These are phyloP conservation scores for Vigna nakashimae DNA, from an alignment of 306 rosid genomes.

Conservation along the genomic window DNA sequence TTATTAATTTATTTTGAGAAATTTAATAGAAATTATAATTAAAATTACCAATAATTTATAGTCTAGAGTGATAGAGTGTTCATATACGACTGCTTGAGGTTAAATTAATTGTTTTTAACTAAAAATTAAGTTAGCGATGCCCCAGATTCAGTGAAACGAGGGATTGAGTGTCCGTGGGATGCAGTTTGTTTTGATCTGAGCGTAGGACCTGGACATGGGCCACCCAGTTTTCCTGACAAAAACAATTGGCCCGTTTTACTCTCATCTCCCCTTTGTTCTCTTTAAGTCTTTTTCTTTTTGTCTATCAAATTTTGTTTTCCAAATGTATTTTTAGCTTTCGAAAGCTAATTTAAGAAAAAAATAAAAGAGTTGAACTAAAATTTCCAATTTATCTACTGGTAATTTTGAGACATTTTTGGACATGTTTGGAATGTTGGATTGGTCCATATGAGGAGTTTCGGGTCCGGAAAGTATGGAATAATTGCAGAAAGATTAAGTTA, in stretches of 20 bases:
- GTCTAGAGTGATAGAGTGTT: not conserved
- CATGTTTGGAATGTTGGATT: not conserved
- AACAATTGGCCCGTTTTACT: constrained; percentile 1
- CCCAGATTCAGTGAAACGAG: not conserved
- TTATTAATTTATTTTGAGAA: too few species aligned
- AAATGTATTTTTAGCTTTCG: not conserved
- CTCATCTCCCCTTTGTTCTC: not conserved
- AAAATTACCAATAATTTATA: too few species aligned
- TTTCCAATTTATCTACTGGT: not conserved
- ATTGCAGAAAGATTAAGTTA: not conserved
- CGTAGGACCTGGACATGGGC: not conserved
- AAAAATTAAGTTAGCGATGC: not conserved
- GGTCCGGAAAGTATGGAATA: not conserved
- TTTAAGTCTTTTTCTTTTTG: not conserved
- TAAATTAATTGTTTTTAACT: not conserved
- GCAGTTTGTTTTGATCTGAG: not conserved
- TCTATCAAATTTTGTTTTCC: not conserved
- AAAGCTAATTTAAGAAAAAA: not conserved
- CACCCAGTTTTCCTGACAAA: not conserved
- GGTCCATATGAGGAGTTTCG: not conserved
- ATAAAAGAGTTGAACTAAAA: not conserved
- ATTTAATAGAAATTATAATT: too few species aligned
- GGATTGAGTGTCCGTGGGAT: not conserved
- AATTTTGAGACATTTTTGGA: not conserved
- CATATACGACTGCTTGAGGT: too few species aligned